Conservation (phyloP, 306 rosid species). For the Glycine tomentella region DNA sequence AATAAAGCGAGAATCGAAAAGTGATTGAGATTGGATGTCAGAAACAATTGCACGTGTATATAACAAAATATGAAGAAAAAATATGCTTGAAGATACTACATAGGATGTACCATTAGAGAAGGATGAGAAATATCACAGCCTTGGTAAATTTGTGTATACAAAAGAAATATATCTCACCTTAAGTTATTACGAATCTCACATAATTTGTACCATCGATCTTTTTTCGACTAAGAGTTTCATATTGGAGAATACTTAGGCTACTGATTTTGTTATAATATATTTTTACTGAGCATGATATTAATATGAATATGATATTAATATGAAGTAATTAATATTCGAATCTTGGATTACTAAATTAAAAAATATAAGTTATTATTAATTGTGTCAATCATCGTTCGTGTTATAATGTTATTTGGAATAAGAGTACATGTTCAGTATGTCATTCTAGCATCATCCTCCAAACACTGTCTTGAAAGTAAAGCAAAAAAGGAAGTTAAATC, state of each 20-base stretch:
- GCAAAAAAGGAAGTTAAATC: too few relatives aligned
- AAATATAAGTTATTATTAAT: too few relatives aligned
- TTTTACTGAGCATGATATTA: too few relatives aligned
- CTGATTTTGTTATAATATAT: background rate
- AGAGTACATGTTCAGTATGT: background rate
- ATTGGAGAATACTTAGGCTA: background rate
- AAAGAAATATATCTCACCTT: background rate
- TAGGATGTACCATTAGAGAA: conserved; percentile 5
- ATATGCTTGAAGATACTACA: background rate
- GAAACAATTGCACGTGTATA: conserved; percentile 30
- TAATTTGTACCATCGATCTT: background rate
- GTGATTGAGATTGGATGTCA: conserved; percentile 11
- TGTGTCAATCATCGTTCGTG: background rate
- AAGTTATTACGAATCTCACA: background rate
- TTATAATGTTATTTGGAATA: background rate
- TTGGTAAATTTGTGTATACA: conserved; percentile 24
- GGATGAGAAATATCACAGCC: conserved; percentile 24
- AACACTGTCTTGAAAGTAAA: background rate
- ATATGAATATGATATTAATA: too few relatives aligned
- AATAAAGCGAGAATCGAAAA: background rate
- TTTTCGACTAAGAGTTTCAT: background rate
- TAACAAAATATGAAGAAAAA: conserved; percentile 20
- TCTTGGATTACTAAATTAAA: too few relatives aligned
- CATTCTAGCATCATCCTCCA: background rate
- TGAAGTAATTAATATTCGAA: too few relatives aligned